Conservation (phyloP, 2,329 filamentous ascomycete species). For the Fusarium sambucinum region DNA sequence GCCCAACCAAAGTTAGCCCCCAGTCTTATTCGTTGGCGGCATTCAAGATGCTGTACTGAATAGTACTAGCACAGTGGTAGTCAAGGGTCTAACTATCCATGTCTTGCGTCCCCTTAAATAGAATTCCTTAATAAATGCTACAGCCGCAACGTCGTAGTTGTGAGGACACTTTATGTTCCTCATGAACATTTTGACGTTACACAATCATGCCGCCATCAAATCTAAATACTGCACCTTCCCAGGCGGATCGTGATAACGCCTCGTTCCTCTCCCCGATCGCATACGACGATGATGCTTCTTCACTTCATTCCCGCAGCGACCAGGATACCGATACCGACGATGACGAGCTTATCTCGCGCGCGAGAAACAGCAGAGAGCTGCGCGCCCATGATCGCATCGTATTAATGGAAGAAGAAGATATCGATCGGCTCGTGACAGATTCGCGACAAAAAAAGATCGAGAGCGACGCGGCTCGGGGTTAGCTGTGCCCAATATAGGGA, state of each 20-base stretch:
- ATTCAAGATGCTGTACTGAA: background rate
- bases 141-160: conserved; percentile 23
- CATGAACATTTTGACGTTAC: conserved; percentile 30
- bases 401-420: conserved; percentile 80
- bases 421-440: conserved; percentile 69
- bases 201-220: conserved; percentile 42
- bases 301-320: conserved; percentile 74
- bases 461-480: conserved; percentile 64
- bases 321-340: conserved; percentile 83
- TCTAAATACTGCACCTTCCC: conserved; percentile 40
- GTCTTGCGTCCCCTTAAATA: conserved; percentile 42
- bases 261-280: conserved; percentile 72
- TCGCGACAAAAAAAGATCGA: conserved; percentile 63
- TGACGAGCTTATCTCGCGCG: conserved; percentile 74
- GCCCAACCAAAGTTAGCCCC: conserved; percentile 42
- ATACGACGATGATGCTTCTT: conserved; percentile 77
- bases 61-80: conserved; percentile 9
- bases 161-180: conserved; percentile 30
- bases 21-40: conserved; percentile 36
- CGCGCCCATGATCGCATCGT: conserved; percentile 77
- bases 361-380: conserved; percentile 77
- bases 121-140: conserved; percentile 29
- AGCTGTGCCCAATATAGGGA: conserved; percentile 63
- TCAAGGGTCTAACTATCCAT: conserved; percentile 34
- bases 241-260: conserved; percentile 48